Conservation (phyloP, 495 filamentous ascomycete genomes). For the Chaetomidium leptoderma region DNA sequence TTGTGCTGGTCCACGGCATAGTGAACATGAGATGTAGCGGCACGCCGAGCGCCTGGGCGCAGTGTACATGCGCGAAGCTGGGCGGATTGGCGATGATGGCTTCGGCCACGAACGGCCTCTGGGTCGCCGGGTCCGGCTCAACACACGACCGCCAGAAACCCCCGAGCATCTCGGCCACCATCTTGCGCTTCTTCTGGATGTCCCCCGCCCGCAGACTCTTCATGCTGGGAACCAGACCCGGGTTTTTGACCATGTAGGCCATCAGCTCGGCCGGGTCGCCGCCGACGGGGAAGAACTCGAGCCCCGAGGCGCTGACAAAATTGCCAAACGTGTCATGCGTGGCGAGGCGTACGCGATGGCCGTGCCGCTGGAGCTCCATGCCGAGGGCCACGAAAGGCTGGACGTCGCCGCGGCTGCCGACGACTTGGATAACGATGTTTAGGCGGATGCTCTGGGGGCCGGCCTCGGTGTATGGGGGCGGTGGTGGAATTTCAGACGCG, state of each 20-base stretch:
- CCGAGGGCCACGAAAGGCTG: constrained; percentile 70
- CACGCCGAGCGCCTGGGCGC: constrained; percentile 58
- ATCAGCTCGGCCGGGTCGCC: constrained; percentile 68
- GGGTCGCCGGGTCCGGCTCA: constrained; percentile 40
- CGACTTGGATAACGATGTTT: constrained; percentile 74
- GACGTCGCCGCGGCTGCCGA: constrained; percentile 68
- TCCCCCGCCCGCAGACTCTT: constrained; percentile 61
- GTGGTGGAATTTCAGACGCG: not conserved
- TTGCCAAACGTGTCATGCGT: constrained; percentile 63
- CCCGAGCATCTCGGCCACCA: constrained; percentile 58
- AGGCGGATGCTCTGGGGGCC: constrained; percentile 29
- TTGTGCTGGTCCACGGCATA: constrained; percentile 58
- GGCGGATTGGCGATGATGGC: constrained; percentile 66
- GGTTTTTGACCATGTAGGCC: constrained; percentile 80
- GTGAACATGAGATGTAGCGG: constrained; percentile 64
- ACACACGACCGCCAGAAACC: constrained; percentile 59
- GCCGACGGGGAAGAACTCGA: constrained; percentile 67
- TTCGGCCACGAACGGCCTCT: constrained; percentile 56
- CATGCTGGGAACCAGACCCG: constrained; percentile 60
- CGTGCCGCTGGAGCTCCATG: constrained; percentile 56
- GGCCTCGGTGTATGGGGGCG: not conserved
- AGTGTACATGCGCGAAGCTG: constrained; percentile 60
- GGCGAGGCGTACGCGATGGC: constrained; percentile 63
- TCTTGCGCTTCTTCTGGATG: constrained; percentile 52
- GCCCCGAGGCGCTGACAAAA: constrained; percentile 58